phyloP scores from a whole-genome alignment of 805 yeast genomes.

The Spathaspora sp. region DNA sequence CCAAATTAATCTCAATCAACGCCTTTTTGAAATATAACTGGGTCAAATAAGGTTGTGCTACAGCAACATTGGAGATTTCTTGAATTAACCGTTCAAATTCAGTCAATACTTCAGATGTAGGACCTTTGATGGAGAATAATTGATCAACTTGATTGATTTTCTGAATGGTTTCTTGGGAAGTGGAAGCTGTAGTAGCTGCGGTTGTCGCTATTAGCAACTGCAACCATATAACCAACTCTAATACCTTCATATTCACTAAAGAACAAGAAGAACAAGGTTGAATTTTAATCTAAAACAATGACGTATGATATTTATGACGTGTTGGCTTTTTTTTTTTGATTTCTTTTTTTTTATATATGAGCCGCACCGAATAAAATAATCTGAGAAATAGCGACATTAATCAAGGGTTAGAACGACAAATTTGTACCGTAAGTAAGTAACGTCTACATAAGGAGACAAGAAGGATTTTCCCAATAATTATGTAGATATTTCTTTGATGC shows the following conservation, averaged over 20 bases:
- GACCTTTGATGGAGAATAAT: constrained; percentile 25
- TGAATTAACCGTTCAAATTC: constrained; percentile 17
- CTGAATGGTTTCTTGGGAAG: not conserved
- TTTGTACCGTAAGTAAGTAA: too few species aligned
- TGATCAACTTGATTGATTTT: constrained; percentile 14
- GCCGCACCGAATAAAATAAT: too few species aligned
- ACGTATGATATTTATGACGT: not conserved
- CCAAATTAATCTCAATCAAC: constrained; percentile 53
- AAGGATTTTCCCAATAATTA: too few species aligned
- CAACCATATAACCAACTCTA: not conserved
- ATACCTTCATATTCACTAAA: not conserved
- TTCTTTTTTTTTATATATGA: too few species aligned
- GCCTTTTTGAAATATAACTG: constrained; percentile 59
- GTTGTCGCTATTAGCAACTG: not conserved
- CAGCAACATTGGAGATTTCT: constrained; percentile 3
- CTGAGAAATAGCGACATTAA: too few species aligned
- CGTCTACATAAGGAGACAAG: too few species aligned
- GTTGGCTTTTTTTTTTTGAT: not conserved
- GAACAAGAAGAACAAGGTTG: not conserved
- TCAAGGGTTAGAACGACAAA: too few species aligned
- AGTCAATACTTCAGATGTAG: constrained; percentile 21
- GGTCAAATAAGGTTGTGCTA: constrained; percentile 22
- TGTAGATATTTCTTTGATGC: too few species aligned
- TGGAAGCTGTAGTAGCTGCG: not conserved
- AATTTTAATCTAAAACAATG: not conserved